A percentile compares a stretch with the other conserved stretches of the same genome.
These are phyloP conservation scores for Penicillium odoratum DNA, from an alignment of 495 filamentous ascomycete species.

Conservation along the genomic window DNA sequence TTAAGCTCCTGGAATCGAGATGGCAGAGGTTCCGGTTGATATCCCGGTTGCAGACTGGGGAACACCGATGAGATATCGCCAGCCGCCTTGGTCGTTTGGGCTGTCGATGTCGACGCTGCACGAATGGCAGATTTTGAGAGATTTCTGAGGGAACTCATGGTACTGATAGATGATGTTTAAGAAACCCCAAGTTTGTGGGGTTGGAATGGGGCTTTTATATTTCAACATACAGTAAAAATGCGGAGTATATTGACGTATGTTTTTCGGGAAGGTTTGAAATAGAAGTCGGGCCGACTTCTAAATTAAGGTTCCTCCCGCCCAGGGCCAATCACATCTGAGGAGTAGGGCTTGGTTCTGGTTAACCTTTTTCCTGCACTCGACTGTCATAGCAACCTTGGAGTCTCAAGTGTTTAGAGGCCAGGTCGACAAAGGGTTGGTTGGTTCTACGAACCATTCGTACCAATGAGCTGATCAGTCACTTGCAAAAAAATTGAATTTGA, in stretches of 20 bases:
- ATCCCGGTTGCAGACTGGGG: constrained; percentile 69
- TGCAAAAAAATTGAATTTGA: no score
- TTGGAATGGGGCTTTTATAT: neutral
- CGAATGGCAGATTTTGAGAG: constrained; percentile 33
- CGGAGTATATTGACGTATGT: neutral
- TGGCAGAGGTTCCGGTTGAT: constrained; percentile 62
- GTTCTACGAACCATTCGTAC: no score
- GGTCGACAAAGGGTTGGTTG: no score
- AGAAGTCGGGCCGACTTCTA: neutral
- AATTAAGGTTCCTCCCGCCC: neutral
- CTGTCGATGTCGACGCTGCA: constrained; percentile 34
- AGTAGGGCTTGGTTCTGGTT: neutral
- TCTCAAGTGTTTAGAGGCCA: no score
- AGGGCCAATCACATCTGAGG: neutral
- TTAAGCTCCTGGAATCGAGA: constrained; percentile 79
- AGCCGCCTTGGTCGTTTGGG: constrained; percentile 44
- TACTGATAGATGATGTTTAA: neutral
- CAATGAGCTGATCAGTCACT: no score
- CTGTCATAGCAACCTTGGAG: no score
- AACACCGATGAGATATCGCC: constrained; percentile 87
- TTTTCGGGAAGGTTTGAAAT: neutral
- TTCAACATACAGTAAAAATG: neutral
- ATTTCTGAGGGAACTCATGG: constrained; percentile 13
- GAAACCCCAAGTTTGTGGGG: neutral
- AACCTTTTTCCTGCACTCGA: neutral